Evolutionary conservation across 2,329 filamentous ascomycete genomes (phyloP), one percentile per base, ranked within the genome.

Genomic region (Plectosphaerella plurivora): DNA sequence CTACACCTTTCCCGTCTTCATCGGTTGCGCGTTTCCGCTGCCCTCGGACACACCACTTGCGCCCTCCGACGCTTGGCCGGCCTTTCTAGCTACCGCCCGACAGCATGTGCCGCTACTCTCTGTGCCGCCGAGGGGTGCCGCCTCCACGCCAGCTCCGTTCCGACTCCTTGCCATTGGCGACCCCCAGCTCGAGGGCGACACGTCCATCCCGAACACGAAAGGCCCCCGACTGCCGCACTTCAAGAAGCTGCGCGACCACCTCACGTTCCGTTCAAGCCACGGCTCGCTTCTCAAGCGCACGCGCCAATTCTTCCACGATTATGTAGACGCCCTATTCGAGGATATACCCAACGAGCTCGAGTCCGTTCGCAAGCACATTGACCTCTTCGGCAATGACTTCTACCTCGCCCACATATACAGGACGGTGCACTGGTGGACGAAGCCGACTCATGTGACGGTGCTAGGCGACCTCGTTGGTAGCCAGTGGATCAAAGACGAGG

Each of bases 391-490:
- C 4, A 99, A 99, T 69, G 94, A 99, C 70, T 89, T 85, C 64
- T 99, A 97, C 69, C 81, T 99, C 33, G 90, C 89, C 18, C 94
- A 99, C 68, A 91, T 97, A 53, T 97, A 95, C 70, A 82, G 90
- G 15, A 88, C 85, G 0, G 70, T 96, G 48, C 79, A 82, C 59
- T 96, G 91, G 90, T 95, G 89, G 87, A 82, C 88, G 1, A 73
- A 76, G 15, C 94, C 94, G 9, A 95, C 90, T 0, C 94, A 99
- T 67, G 83, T 94, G 18, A 85, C 88, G 0, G 91, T 97, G 0
- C 76, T 99, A 4, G 94, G 94, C 3, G 94, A 99, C 66, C 74
- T 99, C 53, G 74, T 99, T 10, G 94, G 94, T 10, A 96, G 91
- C 63, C 94, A 99, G 68, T 99, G 94, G 94, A 88, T 99, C 55